phyloP scores from a whole-genome alignment of 164 flowering plant species.

The Santalum album region DNA sequence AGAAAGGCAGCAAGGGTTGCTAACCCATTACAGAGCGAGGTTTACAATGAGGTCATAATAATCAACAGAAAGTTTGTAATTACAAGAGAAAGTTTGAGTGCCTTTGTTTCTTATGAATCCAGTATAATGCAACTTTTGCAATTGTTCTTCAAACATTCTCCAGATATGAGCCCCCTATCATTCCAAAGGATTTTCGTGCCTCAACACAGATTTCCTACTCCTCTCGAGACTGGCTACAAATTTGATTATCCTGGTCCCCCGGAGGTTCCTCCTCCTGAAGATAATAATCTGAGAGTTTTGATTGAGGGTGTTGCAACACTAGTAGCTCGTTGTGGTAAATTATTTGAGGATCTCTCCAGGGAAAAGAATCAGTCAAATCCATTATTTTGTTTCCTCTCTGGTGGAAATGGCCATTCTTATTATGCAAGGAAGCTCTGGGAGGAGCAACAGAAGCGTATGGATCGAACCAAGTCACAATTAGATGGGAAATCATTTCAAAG shows the following conservation, averaged over 20 bases:
- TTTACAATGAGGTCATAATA: too few relatives aligned
- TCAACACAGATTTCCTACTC: constrained; percentile 56
- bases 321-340: constrained; percentile 85
- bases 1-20: too few relatives aligned
- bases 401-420: constrained; percentile 75
- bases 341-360: constrained; percentile 85
- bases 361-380: constrained; percentile 80
- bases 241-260: constrained; percentile 48
- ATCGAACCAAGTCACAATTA: constrained; percentile 26
- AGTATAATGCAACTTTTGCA: neutral
- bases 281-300: constrained; percentile 52
- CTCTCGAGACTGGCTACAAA: constrained; percentile 35
- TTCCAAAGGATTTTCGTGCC: constrained; percentile 77
- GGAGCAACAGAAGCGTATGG: constrained; percentile 53
- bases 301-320: constrained; percentile 87
- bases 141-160: constrained; percentile 5
- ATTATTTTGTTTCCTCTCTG: constrained; percentile 66
- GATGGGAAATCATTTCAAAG: constrained; percentile 30
- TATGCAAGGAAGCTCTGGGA: constrained; percentile 90
- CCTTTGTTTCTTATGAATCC: neutral
- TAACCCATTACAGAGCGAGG: too few relatives aligned
- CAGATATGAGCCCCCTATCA: constrained; percentile 81
- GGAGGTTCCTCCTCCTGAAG: constrained; percentile 78
- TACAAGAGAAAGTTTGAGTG: too few relatives aligned
- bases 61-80: too few relatives aligned